Evolutionary conservation across 2,329 filamentous ascomycete species (phyloP), one percentile per base, ranked within the genome.

Genomic region (Nannizziopsis arthrosporioides): DNA sequence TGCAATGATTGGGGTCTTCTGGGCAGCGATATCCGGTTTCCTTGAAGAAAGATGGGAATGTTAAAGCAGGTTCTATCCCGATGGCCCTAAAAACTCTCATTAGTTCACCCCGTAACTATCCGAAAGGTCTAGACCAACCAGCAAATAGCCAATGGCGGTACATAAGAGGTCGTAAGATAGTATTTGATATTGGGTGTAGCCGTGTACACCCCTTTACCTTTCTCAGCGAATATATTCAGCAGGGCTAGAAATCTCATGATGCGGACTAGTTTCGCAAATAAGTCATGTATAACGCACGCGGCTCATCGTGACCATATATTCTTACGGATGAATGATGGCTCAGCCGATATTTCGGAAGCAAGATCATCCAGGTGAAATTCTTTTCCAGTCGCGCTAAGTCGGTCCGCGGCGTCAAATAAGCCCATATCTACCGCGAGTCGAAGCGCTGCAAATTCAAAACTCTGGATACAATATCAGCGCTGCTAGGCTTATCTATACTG

Each of bases 11-110:
- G 0, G 58, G 54, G 19, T 64, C 58, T 0, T 46, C 44, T 1
- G 63, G 65, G 46, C 47, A 56, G 9, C 54, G 50, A 53, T 64
- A 67, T 2, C 51, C 57, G 8, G 55, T 62, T 17, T 50, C 14
- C 10, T 57, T 55, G 14, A 64, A 57, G 41, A 60, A 63, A 1
- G 59, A 55, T 9, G 54, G 54, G 5, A 61, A 51, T 1, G 55
- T 48, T 3, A 57, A 48, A 1, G 47, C 38, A 38, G 22, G 7
- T 27, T 27, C 22, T 27, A 27, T 7, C 22, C 22, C 22, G 22
- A 7, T 7, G 22, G 4, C 22, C 22, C 22, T 27, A 7, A 27
- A 27, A 4, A 7, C 22, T 27, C 7, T 27, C 50, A 50, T 49
- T 55, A 47, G 30, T 48, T 51, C 3, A 38, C 7, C 22, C 3